Conservation (phyloP, 2,329 filamentous ascomycete genomes). For the Pyrenochaeta sp. region DNA sequence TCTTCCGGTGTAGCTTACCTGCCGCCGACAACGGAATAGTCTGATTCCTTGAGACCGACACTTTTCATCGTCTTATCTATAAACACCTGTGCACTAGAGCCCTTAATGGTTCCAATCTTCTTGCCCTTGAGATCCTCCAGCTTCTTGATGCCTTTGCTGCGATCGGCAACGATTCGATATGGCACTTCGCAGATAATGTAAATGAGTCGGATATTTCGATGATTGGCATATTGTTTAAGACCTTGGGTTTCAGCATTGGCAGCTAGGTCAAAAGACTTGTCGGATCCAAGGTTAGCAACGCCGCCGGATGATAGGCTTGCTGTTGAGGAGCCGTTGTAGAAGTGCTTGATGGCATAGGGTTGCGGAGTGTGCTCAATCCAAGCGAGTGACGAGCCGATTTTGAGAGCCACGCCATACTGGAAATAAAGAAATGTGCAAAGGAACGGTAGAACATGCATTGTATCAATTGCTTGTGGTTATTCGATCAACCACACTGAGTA, state of each 20-base stretch:
- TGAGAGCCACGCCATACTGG: neutral
- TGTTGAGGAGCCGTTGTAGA: slow-evolving; percentile 27
- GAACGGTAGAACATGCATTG: neutral
- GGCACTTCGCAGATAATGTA: slow-evolving; percentile 37
- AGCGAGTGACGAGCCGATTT: slow-evolving; percentile 26
- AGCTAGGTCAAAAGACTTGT: slow-evolving; percentile 30
- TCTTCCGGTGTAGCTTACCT: slow-evolving; percentile 9
- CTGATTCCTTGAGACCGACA: slow-evolving; percentile 20
- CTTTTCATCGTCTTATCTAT: slow-evolving; percentile 27
- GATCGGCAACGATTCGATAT: slow-evolving; percentile 35
- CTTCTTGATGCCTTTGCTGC: slow-evolving; percentile 18
- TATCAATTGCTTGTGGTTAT: too few relatives aligned
- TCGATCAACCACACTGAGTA: too few relatives aligned
- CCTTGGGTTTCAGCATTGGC: slow-evolving; percentile 41
- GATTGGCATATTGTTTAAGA: slow-evolving; percentile 28
- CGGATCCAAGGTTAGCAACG: slow-evolving; percentile 28
- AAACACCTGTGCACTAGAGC: slow-evolving; percentile 25
- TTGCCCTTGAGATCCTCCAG: slow-evolving; percentile 34
- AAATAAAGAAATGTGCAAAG: neutral
- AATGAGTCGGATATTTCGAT: slow-evolving; percentile 36
- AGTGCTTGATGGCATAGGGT: slow-evolving; percentile 32
- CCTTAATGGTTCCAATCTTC: slow-evolving; percentile 27
- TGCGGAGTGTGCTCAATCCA: slow-evolving; percentile 39
- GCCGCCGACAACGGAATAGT: slow-evolving; percentile 25
- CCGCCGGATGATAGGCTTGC: slow-evolving; percentile 20